These are phyloP conservation scores for Exophiala mesophila DNA, from an alignment of 2,329 filamentous ascomycete genomes.

Conservation along the genomic window DNA sequence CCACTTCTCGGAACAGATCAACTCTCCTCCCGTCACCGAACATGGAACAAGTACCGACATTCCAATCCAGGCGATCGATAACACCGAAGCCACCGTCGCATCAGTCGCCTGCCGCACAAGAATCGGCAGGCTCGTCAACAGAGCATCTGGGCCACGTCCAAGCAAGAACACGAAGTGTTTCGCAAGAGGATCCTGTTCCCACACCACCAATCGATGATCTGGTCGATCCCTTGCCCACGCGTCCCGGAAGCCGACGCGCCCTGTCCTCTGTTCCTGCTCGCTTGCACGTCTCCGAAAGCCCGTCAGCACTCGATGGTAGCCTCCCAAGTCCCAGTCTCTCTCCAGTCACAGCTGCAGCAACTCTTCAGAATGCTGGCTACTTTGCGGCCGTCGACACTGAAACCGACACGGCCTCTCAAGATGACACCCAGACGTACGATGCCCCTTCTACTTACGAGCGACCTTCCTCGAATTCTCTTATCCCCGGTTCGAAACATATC, in stretches of 20 bases:
- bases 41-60: slow-evolving; percentile 16
- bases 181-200: slow-evolving; percentile 25
- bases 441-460: slow-evolving; percentile 8
- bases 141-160: slow-evolving; percentile 13
- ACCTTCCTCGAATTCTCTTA: slow-evolving; percentile 10
- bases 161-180: slow-evolving; percentile 11
- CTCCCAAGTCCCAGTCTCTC: slow-evolving; percentile 92
- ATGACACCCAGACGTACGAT: slow-evolving; percentile 11
- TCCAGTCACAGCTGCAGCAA: slow-evolving; percentile 76
- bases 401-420: slow-evolving; percentile 35
- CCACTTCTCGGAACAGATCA: slow-evolving; percentile 5
- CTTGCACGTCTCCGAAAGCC: slow-evolving; percentile 58
- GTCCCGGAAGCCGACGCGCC: slow-evolving; percentile 35
- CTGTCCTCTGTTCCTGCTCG: slow-evolving; percentile 31
- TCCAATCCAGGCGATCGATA: slow-evolving; percentile 6
- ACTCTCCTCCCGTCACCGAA: slow-evolving; percentile 21
- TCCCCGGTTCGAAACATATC: not conserved
- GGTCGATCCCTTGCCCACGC: slow-evolving; percentile 27
- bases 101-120: slow-evolving; percentile 3
- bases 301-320: slow-evolving; percentile 77
- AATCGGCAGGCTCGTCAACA: not conserved
- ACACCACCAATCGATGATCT: slow-evolving; percentile 27
- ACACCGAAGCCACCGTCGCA: slow-evolving; percentile 10
- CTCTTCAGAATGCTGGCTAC: slow-evolving; percentile 41
- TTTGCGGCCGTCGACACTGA: slow-evolving; percentile 42